phyloP scores from a whole-genome alignment of 192 early-diverging fungal genomes.

The Dissophora globulifera region DNA sequence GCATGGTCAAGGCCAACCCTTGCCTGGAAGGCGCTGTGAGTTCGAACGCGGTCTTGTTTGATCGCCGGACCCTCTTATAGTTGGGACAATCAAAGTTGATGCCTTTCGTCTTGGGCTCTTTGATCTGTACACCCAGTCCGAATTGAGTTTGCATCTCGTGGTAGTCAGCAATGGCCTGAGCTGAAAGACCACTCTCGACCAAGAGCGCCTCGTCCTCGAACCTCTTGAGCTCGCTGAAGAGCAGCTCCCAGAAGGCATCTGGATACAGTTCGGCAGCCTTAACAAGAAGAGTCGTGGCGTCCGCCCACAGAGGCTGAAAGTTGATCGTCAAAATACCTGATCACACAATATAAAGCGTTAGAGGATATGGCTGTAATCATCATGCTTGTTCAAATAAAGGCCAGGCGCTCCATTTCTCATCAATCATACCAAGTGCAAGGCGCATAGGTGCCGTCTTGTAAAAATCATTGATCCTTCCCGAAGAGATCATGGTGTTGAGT shows the following conservation, averaged over 20 bases:
- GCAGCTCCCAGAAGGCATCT: slow-evolving; percentile 69
- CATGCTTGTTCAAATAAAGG: too few species aligned
- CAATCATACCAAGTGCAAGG: slow-evolving; percentile 73
- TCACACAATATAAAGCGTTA: neutral
- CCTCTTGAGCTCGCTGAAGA: slow-evolving; percentile 63
- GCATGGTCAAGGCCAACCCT: slow-evolving; percentile 44
- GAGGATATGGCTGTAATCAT: too few species aligned
- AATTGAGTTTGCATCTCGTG: slow-evolving; percentile 22
- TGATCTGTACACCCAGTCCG: neutral
- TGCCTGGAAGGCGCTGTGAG: slow-evolving; percentile 42
- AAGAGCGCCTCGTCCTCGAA: slow-evolving; percentile 71
- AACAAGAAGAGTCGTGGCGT: slow-evolving; percentile 69
- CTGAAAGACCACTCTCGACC: slow-evolving; percentile 63
- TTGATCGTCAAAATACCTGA: slow-evolving; percentile 78
- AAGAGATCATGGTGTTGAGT: slow-evolving; percentile 70
- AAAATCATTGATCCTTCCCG: slow-evolving; percentile 71
- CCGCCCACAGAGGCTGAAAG: slow-evolving; percentile 86
- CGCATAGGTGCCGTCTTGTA: slow-evolving; percentile 75
- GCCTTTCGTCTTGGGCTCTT: slow-evolving; percentile 41
- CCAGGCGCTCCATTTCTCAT: too few species aligned
- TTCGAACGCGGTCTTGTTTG: slow-evolving; percentile 40
- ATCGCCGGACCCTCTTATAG: slow-evolving; percentile 50
- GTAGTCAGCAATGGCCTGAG: slow-evolving; percentile 38
- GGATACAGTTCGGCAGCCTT: slow-evolving; percentile 62
- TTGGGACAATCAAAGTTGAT: slow-evolving; percentile 68